Evolutionary conservation across 176 grass and related monocot species (phyloP), one percentile per base, ranked within the genome.

Genomic region (Oryza meridionalis): DNA sequence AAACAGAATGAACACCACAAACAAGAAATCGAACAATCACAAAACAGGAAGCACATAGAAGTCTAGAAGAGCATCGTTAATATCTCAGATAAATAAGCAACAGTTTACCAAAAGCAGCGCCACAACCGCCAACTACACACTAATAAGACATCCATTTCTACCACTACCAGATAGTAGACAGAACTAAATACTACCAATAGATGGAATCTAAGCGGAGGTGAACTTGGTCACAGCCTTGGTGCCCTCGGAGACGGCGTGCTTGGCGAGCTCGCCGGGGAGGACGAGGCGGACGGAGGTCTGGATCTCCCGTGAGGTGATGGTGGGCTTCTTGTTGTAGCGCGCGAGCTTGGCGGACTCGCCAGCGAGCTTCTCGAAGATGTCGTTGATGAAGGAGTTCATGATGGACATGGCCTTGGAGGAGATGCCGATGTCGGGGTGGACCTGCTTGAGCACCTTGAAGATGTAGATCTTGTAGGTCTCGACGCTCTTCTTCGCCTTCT

Each of bases 321-420:
- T 90, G 21, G 91, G 88, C 82, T 88, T 91, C 90, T 90, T 90
- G 88, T 90, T 90, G 80, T 90, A 90, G 13, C 75, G 21, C 0
- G 84, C 80, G 6, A 90, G 88, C 63, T 75, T 75, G 49, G 84
- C 79, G 1, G 92, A 17, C 89, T 94, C 92, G 3, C 3, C 73
- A 32, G 89, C 92, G 15, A 94, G 82, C 82, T 94, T 94, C 89
- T 94, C 92, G 46, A 94, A 94, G 87, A 94, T 94, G 65, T 94
- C 92, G 74, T 94, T 94, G 92, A 94, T 94, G 78, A 94, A 94
- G 70, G 92, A 94, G 87, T 94, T 94, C 92, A 94, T 94, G 89
- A 91, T 94, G 84, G 86, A 84, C 92, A 94, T 94, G 81, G 92
- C 89, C 92, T 94, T 94, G 87, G 89, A 86, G 42, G 86, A 89